Evolutionary conservation across 306 rosid genomes (phyloP).

Genomic region (Benincasa hispida): DNA sequence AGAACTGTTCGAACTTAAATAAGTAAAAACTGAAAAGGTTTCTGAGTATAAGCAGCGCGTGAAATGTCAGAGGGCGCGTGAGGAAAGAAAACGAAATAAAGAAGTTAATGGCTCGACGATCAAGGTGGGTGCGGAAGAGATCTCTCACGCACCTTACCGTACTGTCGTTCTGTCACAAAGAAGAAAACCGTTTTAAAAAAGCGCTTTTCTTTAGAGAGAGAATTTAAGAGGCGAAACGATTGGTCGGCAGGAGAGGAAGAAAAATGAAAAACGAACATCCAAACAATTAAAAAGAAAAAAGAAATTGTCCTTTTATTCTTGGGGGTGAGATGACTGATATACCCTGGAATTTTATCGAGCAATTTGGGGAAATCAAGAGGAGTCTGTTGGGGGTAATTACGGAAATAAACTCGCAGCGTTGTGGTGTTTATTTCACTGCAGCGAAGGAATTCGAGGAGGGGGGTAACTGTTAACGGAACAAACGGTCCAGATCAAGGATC

Average conservation of each 20-base stretch:
- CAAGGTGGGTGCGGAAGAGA: slow-evolving; percentile 12
- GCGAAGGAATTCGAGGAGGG: slow-evolving; percentile 34
- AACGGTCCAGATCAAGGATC: slow-evolving; percentile 60
- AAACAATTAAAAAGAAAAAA: background rate
- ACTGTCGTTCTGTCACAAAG: slow-evolving; percentile 2
- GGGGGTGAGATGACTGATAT: slow-evolving; percentile 14
- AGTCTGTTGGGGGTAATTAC: slow-evolving; percentile 12
- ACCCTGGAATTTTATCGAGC: background rate
- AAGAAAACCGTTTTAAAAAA: slow-evolving; percentile 40
- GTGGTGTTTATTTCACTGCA: background rate
- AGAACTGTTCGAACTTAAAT: background rate
- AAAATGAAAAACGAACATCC: background rate
- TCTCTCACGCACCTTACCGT: slow-evolving; percentile 1
- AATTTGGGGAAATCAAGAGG: background rate
- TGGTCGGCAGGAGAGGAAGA: slow-evolving; percentile 12
- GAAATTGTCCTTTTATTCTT: background rate
- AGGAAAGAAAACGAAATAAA: background rate
- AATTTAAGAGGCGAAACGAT: background rate
- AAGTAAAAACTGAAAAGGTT: background rate
- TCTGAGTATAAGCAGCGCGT: background rate
- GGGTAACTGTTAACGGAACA: slow-evolving; percentile 35
- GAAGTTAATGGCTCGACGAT: background rate
- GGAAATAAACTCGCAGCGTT: background rate
- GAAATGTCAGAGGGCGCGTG: background rate
- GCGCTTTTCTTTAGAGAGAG: slow-evolving; percentile 13